These are phyloP conservation scores for Sungouiozyma ichnusensis DNA, from an alignment of 805 yeast species.

Conservation along the genomic window DNA sequence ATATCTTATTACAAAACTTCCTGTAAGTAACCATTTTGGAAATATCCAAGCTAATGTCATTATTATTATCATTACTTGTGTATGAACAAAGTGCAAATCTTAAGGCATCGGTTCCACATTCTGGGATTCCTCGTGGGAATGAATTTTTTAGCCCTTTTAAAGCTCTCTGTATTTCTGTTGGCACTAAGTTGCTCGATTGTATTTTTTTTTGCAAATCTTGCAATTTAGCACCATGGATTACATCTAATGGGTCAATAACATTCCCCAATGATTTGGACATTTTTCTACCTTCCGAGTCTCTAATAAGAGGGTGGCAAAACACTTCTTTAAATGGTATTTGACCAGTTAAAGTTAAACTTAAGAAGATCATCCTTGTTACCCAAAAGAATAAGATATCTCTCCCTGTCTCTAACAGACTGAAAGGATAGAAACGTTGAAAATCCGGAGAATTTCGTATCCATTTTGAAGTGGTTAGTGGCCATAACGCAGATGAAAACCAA, in stretches of 20 bases:
- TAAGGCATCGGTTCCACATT: slow-evolving; percentile 97
- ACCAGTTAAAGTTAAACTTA: slow-evolving; percentile 82
- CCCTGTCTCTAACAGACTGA: slow-evolving; percentile 91
- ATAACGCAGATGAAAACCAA: slow-evolving; percentile 97
- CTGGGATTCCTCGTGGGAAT: slow-evolving; percentile 93
- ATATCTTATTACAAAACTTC: slow-evolving; percentile 96
- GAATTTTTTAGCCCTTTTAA: slow-evolving; percentile 73
- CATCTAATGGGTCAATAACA: slow-evolving; percentile 91
- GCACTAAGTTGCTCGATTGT: slow-evolving; percentile 70
- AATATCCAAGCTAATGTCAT: slow-evolving; percentile 92
- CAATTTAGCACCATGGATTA: slow-evolving; percentile 73
- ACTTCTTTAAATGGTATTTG: slow-evolving; percentile 87
- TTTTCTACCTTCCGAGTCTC: slow-evolving; percentile 97
- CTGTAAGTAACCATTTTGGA: slow-evolving; percentile 95
- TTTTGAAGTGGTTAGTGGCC: slow-evolving; percentile 94
- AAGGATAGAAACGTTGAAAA: slow-evolving; percentile 68
- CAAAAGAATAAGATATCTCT: slow-evolving; percentile 99
- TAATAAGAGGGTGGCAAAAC: slow-evolving; percentile 94
- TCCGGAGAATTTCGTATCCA: slow-evolving; percentile 81
- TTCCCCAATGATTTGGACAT: slow-evolving; percentile 97
- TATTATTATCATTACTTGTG: slow-evolving; percentile 94
- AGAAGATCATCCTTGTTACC: slow-evolving; percentile 92
- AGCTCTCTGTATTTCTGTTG: slow-evolving; percentile 74
- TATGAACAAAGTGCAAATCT: slow-evolving; percentile 96
- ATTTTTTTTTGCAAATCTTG: slow-evolving; percentile 68